A percentile compares a stretch with the other conserved stretches of the same genome.
These are phyloP conservation scores for Fusarium tjaetaba DNA, from an alignment of 2,329 filamentous ascomycete species.

Conservation along the genomic window DNA sequence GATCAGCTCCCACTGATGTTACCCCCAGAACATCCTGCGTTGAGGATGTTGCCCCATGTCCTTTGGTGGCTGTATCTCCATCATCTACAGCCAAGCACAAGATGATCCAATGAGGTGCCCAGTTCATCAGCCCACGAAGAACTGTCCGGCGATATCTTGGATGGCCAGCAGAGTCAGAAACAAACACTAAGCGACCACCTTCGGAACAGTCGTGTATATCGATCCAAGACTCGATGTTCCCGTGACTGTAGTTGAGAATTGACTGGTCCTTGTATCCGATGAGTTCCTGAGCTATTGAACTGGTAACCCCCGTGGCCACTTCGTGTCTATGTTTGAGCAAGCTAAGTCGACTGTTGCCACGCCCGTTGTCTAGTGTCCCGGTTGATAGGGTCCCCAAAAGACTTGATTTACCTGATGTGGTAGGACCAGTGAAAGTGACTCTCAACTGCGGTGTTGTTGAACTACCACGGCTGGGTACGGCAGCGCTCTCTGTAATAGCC, in stretches of 20 bases:
- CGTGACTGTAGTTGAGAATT: slow-evolving; percentile 85
- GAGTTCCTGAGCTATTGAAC: slow-evolving; percentile 92
- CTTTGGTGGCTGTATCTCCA: slow-evolving; percentile 55
- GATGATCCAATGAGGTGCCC: slow-evolving; percentile 93
- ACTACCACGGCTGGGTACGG: slow-evolving; percentile 53
- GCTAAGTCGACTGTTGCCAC: slow-evolving; percentile 88
- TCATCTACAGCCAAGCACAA: slow-evolving; percentile 88
- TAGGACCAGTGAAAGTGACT: slow-evolving; percentile 87
- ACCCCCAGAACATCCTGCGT: slow-evolving; percentile 62
- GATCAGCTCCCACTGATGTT: slow-evolving; percentile 69
- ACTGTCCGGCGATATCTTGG: slow-evolving; percentile 90
- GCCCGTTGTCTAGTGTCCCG: slow-evolving; percentile 88
- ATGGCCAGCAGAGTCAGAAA: slow-evolving; percentile 92
- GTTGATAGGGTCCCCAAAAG: slow-evolving; percentile 89
- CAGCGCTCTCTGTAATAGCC: slow-evolving; percentile 14
- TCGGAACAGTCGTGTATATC: slow-evolving; percentile 87
- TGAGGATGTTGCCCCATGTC: slow-evolving; percentile 56
- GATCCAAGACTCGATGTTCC: slow-evolving; percentile 90
- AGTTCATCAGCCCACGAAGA: slow-evolving; percentile 88
- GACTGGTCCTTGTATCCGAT: slow-evolving; percentile 76
- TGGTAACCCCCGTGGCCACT: slow-evolving; percentile 89
- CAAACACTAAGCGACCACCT: slow-evolving; percentile 80
- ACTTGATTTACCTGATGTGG: slow-evolving; percentile 91
- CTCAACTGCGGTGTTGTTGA: slow-evolving; percentile 79
- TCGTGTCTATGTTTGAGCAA: slow-evolving; percentile 94